phyloP scores from a whole-genome alignment of 768 basidiomycete genomes.

The Rhizopogon vinicolor region DNA sequence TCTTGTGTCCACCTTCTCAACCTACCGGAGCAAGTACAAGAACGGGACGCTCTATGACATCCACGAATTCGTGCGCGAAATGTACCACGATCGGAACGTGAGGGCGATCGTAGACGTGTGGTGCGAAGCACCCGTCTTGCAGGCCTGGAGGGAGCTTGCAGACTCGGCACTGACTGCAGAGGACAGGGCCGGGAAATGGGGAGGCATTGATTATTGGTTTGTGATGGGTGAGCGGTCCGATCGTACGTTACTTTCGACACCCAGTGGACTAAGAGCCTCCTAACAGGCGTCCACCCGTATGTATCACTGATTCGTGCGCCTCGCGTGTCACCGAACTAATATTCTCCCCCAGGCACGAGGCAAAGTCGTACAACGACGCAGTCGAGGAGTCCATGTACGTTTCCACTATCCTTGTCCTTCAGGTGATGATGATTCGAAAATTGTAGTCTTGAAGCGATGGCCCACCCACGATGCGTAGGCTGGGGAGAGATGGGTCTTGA shows the following conservation, averaged over 20 bases:
- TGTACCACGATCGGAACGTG: constrained; percentile 56
- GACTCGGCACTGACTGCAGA: constrained; percentile 57
- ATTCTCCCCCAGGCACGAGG: constrained; percentile 54
- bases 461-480: constrained; percentile 78
- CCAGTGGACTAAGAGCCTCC: neutral
- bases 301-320: constrained; percentile 14
- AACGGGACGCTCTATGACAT: constrained; percentile 48
- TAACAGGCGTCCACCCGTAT: constrained; percentile 69
- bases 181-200: constrained; percentile 52
- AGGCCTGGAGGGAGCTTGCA: constrained; percentile 64
- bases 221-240: constrained; percentile 57
- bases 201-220: constrained; percentile 74
- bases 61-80: constrained; percentile 62
- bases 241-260: neutral
- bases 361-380: constrained; percentile 59
- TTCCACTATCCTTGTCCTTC: neutral
- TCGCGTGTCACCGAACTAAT: neutral
- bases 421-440: neutral
- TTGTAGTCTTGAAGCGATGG: constrained; percentile 64
- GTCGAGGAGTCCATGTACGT: constrained; percentile 68
- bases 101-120: constrained; percentile 79
- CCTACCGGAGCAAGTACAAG: constrained; percentile 61
- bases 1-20: constrained; percentile 65
- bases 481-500: constrained; percentile 90
- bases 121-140: constrained; percentile 75